phyloP scores from a whole-genome alignment of 768 basidiomycete species.

The Rhodotorula sphaerocarpa region DNA sequence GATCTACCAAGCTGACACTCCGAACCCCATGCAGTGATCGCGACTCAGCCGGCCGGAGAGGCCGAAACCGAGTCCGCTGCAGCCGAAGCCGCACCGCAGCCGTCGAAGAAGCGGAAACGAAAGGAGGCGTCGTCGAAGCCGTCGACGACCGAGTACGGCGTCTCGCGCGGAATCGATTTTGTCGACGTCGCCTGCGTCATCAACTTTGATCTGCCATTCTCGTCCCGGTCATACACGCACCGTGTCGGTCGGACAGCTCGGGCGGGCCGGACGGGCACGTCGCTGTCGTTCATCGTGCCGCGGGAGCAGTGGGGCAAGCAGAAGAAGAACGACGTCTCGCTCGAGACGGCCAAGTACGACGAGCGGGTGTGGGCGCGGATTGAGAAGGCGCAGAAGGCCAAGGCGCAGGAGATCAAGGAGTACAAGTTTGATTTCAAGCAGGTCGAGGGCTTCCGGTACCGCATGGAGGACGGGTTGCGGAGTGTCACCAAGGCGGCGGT shows the following conservation, averaged over 20 bases:
- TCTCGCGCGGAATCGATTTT: conserved; percentile 93
- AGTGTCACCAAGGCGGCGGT: conserved; percentile 78
- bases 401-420: conserved; percentile 56
- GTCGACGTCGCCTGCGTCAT: conserved; percentile 92
- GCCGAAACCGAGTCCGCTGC: background rate
- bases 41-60: conserved; percentile 32
- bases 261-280: conserved; percentile 84
- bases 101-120: conserved; percentile 46
- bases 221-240: conserved; percentile 82
- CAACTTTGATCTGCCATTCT: conserved; percentile 93
- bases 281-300: conserved; percentile 75
- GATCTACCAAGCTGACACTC: too few relatives aligned
- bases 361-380: conserved; percentile 69
- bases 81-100: conserved; percentile 3
- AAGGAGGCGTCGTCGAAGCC: conserved; percentile 49
- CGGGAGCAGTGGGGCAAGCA: conserved; percentile 43
- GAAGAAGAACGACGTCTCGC: conserved; percentile 55
- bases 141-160: conserved; percentile 71
- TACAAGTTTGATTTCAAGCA: conserved; percentile 92
- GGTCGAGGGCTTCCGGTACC: conserved; percentile 93
- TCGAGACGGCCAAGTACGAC: conserved; percentile 63
- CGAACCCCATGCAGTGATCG: conserved; percentile 36
- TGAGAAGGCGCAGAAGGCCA: conserved; percentile 60
- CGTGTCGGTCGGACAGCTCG: conserved; percentile 94
- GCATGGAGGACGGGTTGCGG: conserved; percentile 92